A percentile compares a stretch with the other conserved stretches of the same genome.
phyloP scores from a whole-genome alignment of 768 basidiomycete genomes.

The Auriscalpium vulgare region DNA sequence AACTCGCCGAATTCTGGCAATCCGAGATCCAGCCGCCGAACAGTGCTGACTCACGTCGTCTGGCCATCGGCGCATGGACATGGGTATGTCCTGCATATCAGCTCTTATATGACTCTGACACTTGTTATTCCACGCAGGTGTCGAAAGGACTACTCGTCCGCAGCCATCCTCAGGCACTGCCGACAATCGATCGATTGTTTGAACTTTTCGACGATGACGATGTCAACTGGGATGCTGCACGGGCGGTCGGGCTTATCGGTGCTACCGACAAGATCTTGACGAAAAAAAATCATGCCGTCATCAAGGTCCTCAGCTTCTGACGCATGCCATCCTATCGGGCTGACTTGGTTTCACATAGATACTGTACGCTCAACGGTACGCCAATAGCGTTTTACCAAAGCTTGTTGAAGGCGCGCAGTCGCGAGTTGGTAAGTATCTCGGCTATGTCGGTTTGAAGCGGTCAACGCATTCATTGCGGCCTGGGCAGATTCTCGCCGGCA shows the following conservation, averaged over 20 bases:
- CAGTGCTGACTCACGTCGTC: constrained; percentile 33
- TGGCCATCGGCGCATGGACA: constrained; percentile 53
- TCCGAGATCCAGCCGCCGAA: constrained; percentile 33
- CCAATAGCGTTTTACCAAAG: constrained; percentile 61
- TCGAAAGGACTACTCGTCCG: constrained; percentile 74
- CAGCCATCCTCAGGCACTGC: constrained; percentile 50
- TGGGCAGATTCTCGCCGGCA: constrained; percentile 42
- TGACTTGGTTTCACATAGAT: constrained; percentile 35
- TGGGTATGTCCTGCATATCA: constrained; percentile 42
- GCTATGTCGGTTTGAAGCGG: too few species aligned
- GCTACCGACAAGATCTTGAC: constrained; percentile 56
- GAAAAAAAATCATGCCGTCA: constrained; percentile 69
- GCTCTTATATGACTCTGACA: neutral
- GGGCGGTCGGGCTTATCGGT: constrained; percentile 60
- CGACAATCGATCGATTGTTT: constrained; percentile 59
- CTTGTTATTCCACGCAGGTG: constrained; percentile 37
- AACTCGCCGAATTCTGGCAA: constrained; percentile 42
- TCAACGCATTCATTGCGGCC: neutral
- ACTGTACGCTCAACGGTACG: constrained; percentile 69
- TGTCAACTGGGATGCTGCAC: constrained; percentile 69
- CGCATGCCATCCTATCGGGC: too few species aligned
- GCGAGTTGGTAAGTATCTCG: constrained; percentile 35
- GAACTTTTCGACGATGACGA: constrained; percentile 57
- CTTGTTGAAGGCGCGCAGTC: constrained; percentile 62
- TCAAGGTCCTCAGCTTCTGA: constrained; percentile 45